Evolutionary conservation across 306 rosid genomes (phyloP).

Genomic region (Cucumis melo): DNA sequence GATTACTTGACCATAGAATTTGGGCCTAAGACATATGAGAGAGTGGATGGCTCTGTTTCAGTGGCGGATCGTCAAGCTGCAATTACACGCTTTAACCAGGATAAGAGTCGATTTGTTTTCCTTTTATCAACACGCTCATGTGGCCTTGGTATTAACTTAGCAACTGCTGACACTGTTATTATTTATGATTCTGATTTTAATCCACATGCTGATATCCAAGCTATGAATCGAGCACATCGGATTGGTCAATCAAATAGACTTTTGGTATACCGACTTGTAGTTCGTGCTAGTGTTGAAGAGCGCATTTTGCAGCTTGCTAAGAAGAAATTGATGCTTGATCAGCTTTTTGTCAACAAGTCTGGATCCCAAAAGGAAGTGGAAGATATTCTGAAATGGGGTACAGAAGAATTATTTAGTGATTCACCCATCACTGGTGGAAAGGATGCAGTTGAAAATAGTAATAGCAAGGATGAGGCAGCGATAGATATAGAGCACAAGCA

Average conservation of each 20-base stretch:
- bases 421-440: slow-evolving; percentile 45
- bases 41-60: slow-evolving; percentile 96
- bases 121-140: slow-evolving; percentile 95
- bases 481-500: slow-evolving; percentile 68
- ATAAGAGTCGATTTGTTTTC: slow-evolving; percentile 95
- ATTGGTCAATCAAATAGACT: slow-evolving; percentile 98
- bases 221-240: slow-evolving; percentile 99
- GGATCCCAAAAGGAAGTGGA: slow-evolving; percentile 97
- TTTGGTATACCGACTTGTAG: slow-evolving; percentile 92
- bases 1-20: slow-evolving; percentile 83
- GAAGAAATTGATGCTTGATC: slow-evolving; percentile 98
- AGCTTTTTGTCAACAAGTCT: slow-evolving; percentile 94
- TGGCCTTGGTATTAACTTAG: slow-evolving; percentile 98
- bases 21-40: slow-evolving; percentile 93
- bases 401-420: slow-evolving; percentile 87
- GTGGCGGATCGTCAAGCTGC: slow-evolving; percentile 96
- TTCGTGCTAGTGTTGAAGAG: slow-evolving; percentile 99
- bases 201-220: slow-evolving; percentile 99
- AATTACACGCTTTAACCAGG: slow-evolving; percentile 89
- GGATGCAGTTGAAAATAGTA: slow-evolving; percentile 46
- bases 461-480: slow-evolving; percentile 61
- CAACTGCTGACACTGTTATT: slow-evolving; percentile 97
- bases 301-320: slow-evolving; percentile 99
- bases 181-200: slow-evolving; percentile 98
- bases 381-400: slow-evolving; percentile 97